Conservation (phyloP, 768 basidiomycete species). For the Leucocoprinus birnbaumii region DNA sequence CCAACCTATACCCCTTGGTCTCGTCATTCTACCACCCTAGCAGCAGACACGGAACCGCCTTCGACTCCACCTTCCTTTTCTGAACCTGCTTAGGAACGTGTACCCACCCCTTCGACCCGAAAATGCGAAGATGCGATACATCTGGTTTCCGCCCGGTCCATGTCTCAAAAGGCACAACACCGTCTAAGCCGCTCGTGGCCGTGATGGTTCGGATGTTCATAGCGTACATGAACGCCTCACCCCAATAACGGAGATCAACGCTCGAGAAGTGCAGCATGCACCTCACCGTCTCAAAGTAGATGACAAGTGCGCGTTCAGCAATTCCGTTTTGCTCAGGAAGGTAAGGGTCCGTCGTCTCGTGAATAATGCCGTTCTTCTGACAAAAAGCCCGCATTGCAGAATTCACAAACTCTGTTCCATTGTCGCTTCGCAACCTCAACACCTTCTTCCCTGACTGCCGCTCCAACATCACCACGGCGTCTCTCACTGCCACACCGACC, state of each 20-base stretch:
- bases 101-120: no score
- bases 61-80: no score
- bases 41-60: no score
- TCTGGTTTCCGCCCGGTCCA: no score
- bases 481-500: constrained; percentile 23
- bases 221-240: no score
- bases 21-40: no score
- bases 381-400: constrained; percentile 15
- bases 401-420: constrained; percentile 22
- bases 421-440: constrained; percentile 18
- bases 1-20: no score
- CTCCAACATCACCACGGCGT: constrained; percentile 18
- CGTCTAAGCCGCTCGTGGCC: no score
- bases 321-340: constrained; percentile 28
- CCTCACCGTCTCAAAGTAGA: constrained; percentile 26
- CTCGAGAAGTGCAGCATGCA: constrained; percentile 24
- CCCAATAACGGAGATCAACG: constrained; percentile 13
- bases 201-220: no score
- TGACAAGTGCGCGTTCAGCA: constrained; percentile 31
- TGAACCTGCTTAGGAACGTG: no score
- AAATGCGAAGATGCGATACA: no score
- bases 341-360: constrained; percentile 25
- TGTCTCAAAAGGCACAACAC: no score
- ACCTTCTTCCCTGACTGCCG: constrained; percentile 14
- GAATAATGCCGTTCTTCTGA: constrained; percentile 17